Base-by-base conservation (phyloP, 306 rosid species). In the Cyclanthera cordifolia region DNA sequence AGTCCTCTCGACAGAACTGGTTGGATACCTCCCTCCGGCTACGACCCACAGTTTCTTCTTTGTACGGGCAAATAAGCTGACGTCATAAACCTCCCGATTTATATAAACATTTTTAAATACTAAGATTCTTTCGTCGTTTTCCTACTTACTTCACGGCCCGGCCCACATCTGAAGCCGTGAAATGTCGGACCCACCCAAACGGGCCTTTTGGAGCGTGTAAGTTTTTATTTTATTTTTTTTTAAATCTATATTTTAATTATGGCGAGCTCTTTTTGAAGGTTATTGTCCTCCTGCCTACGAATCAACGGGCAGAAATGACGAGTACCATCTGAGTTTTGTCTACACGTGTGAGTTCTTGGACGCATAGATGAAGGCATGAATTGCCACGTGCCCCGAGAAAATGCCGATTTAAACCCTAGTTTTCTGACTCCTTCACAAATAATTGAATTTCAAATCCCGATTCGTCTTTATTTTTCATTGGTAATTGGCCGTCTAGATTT, bases 271-370 rank as follows among this genome's bases (percentile, higher is more conserved):
- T 23, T 61, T 61, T 11, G 50, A 3, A 61, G 51, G 69, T 63
- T 63, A 11, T 63, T 63, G 69, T 63, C 51, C 19, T 23, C 69
- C 69, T 63, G 69, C 69, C 69, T 19, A 63, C 20, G 69, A 63
- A 63, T 63, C 32, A 63, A 39, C 69, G 69, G 69, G 51, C 69
- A 39, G 69, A 63, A 63, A 41, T 63, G 19, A 63, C 51, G 32
- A 63, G 69, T 63, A 32, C 11, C 17, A 8, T 59, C 11, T 34
- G 11, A 11, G 13, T 32, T 17, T 59, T 34, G 19, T 41, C 20
- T 20, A 39, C 69, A 63, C 69, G 69, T 63, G 69, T 63, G 51
- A 12, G 8, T 5, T 39, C 0, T 20, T 4, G 0, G 0, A 2
- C 2, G 32, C 8, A 0, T 61, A 4, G 25, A 5, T 34, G 4